Evolutionary conservation across 371 early-diverging fungal species (phyloP).

Genomic region (Mortierella sp.): DNA sequence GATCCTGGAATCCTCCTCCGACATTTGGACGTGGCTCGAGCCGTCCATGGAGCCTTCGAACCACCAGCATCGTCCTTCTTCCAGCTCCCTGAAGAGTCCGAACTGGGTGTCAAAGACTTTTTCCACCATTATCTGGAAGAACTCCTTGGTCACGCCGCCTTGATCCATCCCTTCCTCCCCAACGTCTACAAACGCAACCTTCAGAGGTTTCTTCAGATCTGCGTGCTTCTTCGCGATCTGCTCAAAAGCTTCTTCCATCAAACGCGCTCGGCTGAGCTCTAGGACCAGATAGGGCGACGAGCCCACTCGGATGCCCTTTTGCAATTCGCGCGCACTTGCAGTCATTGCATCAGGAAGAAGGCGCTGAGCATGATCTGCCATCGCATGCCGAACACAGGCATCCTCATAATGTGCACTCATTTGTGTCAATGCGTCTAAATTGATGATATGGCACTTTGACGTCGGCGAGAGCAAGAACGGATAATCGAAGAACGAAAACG

Average conservation of each 20-base stretch:
- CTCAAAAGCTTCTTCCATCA: slow-evolving; percentile 60
- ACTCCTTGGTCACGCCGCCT: slow-evolving; percentile 97
- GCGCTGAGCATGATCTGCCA: slow-evolving; percentile 74
- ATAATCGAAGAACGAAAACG: slow-evolving; percentile 81
- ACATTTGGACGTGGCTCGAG: slow-evolving; percentile 28
- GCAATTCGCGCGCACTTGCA: slow-evolving; percentile 33
- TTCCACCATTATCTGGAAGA: slow-evolving; percentile 90
- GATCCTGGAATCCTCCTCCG: slow-evolving; percentile 48
- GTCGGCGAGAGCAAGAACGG: slow-evolving; percentile 81
- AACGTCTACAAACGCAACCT: slow-evolving; percentile 85
- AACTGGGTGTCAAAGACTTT: slow-evolving; percentile 93
- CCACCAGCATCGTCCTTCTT: slow-evolving; percentile 92
- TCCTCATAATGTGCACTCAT: slow-evolving; percentile 88
- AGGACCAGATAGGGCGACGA: slow-evolving; percentile 68
- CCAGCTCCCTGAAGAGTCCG: slow-evolving; percentile 92
- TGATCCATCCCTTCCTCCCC: slow-evolving; percentile 90
- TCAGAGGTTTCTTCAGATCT: slow-evolving; percentile 88
- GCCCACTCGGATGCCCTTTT: slow-evolving; percentile 43
- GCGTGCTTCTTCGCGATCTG: slow-evolving; percentile 68
- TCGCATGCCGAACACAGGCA: slow-evolving; percentile 83
- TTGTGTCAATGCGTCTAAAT: slow-evolving; percentile 85
- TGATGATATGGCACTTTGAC: slow-evolving; percentile 80
- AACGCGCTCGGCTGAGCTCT: slow-evolving; percentile 62
- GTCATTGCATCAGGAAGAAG: slow-evolving; percentile 67
- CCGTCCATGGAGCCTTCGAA: slow-evolving; percentile 73